phyloP scores from a whole-genome alignment of 805 yeast species.

The Hanseniaspora guilliermondii region DNA sequence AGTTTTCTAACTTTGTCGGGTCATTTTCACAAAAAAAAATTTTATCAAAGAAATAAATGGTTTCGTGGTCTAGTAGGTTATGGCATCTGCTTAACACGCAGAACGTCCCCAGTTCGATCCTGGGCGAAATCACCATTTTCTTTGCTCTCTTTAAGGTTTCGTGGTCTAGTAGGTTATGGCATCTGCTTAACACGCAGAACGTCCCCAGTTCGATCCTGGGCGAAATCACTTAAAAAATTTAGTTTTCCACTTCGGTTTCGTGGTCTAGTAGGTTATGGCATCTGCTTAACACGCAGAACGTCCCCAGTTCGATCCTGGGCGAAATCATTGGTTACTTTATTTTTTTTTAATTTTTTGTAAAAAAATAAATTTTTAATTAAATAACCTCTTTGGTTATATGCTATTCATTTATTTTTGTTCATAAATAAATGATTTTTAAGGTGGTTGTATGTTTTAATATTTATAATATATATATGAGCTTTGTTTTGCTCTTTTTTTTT shows the following conservation, averaged over 20 bases:
- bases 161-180: constrained; percentile 99
- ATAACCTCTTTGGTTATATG: too few relatives aligned
- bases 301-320: constrained; percentile 99
- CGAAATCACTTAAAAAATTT: constrained; percentile 50
- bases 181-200: constrained; percentile 99
- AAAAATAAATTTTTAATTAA: neutral
- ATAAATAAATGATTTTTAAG: too few relatives aligned
- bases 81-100: constrained; percentile 99
- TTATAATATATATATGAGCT: neutral
- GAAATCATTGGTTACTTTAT: constrained; percentile 51
- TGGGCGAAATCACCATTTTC: constrained; percentile 78
- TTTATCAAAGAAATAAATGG: constrained; percentile 28
- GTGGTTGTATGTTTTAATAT: neutral
- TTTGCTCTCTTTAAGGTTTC: constrained; percentile 39
- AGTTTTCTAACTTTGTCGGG: neutral
- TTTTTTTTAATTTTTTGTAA: neutral
- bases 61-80: constrained; percentile 99
- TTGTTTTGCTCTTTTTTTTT: neutral
- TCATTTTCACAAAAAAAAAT: neutral
- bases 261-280: constrained; percentile 99
- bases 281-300: constrained; percentile 99
- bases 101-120: constrained; percentile 99
- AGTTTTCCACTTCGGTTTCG: constrained; percentile 50
- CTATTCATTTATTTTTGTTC: too few relatives aligned
- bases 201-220: constrained; percentile 99